A percentile compares a stretch with the other conserved stretches of the same genome.
These are phyloP conservation scores for Diaporthe amygdali DNA, from an alignment of 2,329 filamentous ascomycete genomes.

Conservation along the genomic window DNA sequence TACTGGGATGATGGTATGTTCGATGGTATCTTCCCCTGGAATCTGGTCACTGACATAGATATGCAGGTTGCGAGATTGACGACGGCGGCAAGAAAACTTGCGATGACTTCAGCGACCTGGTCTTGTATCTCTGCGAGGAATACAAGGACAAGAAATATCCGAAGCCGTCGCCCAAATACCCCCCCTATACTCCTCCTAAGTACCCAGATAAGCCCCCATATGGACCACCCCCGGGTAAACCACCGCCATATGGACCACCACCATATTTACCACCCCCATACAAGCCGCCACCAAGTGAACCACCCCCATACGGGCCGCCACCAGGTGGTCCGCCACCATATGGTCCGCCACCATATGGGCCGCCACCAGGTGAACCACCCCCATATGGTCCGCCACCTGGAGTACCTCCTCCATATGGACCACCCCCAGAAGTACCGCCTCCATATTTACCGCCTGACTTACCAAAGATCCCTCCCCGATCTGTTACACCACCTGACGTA, in stretches of 20 bases:
- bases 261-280: neutral
- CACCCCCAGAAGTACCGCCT: neutral
- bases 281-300: too few species aligned
- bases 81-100: conserved; percentile 19
- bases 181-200: neutral
- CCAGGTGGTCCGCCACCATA: too few species aligned
- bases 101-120: conserved; percentile 1
- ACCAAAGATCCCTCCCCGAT: neutral
- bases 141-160: neutral
- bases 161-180: neutral
- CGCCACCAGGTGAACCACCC: neutral
- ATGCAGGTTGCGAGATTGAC: neutral
- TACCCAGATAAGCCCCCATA: too few species aligned
- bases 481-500: neutral
- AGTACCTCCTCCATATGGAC: neutral
- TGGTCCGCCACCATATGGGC: neutral
- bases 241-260: neutral
- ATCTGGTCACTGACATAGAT: neutral
- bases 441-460: neutral
- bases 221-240: too few species aligned
- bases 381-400: neutral
- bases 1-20: conserved; percentile 16
- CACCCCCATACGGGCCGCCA: too few species aligned
- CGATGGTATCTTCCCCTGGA: too few species aligned
- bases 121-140: conserved; percentile 7